phyloP scores from a whole-genome alignment of 1,139 yeast species.

The Candida sp. region DNA sequence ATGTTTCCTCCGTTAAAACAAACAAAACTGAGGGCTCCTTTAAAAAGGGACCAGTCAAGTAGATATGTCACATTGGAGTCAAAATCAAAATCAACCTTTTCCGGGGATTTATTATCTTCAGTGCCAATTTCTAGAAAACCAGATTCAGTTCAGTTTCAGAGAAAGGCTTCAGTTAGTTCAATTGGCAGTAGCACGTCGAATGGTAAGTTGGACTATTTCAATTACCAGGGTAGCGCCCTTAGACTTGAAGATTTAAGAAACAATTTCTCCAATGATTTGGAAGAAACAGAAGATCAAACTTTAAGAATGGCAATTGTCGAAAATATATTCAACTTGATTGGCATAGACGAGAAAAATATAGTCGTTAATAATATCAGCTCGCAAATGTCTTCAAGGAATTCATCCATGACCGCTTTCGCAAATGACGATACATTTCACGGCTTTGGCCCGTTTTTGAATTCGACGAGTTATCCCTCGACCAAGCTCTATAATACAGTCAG shows the following conservation, averaged over 20 bases:
- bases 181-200: conserved; percentile 1
- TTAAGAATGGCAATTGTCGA: conserved; percentile 71
- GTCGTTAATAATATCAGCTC: not conserved
- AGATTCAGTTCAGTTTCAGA: conserved; percentile 9
- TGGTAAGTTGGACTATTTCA: not conserved
- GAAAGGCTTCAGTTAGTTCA: conserved; percentile 1
- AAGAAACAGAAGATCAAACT: conserved; percentile 75
- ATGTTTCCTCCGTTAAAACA: conserved; percentile 2
- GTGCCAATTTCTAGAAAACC: conserved; percentile 68
- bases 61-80: conserved; percentile 67
- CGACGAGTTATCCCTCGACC: conserved; percentile 10
- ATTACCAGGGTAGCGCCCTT: not conserved
- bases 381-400: conserved; percentile 1
- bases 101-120: conserved; percentile 82
- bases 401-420: conserved; percentile 1
- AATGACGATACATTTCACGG: not conserved
- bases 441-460: conserved; percentile 1
- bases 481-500: conserved; percentile 28
- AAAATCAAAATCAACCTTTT: conserved; percentile 56
- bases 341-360: conserved; percentile 45
- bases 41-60: conserved; percentile 29
- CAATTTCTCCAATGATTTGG: conserved; percentile 54
- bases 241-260: conserved; percentile 23
- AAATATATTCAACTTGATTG: conserved; percentile 69
- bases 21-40: conserved; percentile 1